phyloP scores from a whole-genome alignment of 129 eudicot species.

The Mikania micrantha region DNA sequence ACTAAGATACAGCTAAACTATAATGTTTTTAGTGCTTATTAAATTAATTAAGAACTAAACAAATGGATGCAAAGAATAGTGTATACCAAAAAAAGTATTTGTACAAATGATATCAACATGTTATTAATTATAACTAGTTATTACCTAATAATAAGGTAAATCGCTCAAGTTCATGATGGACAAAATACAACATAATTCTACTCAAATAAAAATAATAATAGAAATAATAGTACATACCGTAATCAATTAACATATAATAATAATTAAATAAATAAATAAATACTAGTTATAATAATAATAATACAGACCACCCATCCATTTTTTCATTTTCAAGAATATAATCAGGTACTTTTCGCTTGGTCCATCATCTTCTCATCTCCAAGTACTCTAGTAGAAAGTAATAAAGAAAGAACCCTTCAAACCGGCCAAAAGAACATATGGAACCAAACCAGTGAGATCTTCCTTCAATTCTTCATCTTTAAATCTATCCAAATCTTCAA shows the following conservation, averaged over 20 bases:
- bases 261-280: background rate
- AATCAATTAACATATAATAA: background rate
- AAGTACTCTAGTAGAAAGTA: background rate
- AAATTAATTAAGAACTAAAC: background rate
- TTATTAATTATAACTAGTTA: too few species aligned
- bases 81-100: background rate
- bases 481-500: background rate
- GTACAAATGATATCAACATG: too few species aligned
- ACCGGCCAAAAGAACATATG: constrained; percentile 49
- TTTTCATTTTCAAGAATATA: constrained; percentile 25
- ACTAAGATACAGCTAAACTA: too few species aligned
- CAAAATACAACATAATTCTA: too few species aligned
- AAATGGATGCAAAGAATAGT: background rate
- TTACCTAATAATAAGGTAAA: too few species aligned
- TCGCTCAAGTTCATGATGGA: too few species aligned
- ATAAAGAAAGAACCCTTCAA: constrained; percentile 22
- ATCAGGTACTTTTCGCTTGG: constrained; percentile 4
- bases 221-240: too few species aligned
- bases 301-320: constrained; percentile 26
- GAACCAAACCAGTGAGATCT: constrained; percentile 40
- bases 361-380: constrained; percentile 22
- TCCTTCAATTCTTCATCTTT: background rate
- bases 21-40: too few species aligned
- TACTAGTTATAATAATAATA: background rate
- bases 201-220: too few species aligned